Conservation (phyloP, 2,329 filamentous ascomycete species). For the Penicillium verrucosum region DNA sequence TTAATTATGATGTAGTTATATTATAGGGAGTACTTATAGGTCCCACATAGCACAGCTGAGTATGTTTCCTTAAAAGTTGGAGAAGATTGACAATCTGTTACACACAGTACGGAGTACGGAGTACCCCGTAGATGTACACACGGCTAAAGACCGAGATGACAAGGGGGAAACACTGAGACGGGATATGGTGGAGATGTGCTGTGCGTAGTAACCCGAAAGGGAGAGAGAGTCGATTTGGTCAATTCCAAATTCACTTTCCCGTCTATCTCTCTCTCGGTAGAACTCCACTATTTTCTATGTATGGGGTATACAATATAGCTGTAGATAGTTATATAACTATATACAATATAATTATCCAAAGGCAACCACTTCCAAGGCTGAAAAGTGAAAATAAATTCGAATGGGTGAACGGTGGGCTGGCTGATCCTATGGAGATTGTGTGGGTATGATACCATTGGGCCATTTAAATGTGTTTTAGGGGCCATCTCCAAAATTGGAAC, state of each 20-base stretch:
- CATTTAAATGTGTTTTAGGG: not conserved
- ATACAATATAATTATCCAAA: not conserved
- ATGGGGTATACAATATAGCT: too few species aligned
- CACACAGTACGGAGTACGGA: not conserved
- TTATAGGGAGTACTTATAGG: not conserved
- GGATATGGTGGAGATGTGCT: slow-evolving; percentile 6
- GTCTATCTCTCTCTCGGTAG: not conserved
- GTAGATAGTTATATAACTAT: not conserved
- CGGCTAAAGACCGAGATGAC: slow-evolving; percentile 5
- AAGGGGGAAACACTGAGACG: slow-evolving; percentile 6
- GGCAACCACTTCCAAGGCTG: too few species aligned
- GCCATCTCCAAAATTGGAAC: not conserved
- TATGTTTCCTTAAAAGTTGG: not conserved
- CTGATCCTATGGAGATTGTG: slow-evolving; percentile 10
- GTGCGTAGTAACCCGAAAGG: slow-evolving; percentile 6
- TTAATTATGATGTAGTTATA: too few species aligned
- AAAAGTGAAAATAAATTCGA: not conserved
- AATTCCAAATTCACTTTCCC: not conserved
- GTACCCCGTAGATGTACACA: not conserved
- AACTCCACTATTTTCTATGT: not conserved
- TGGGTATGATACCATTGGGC: not conserved
- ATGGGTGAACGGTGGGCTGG: slow-evolving; percentile 15
- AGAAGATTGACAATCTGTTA: not conserved
- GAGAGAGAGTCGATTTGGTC: not conserved
- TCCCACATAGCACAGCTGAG: not conserved